These are phyloP conservation scores for Trebouxia sp. DNA, from an alignment of 139 green algal genomes.

Conservation along the genomic window DNA sequence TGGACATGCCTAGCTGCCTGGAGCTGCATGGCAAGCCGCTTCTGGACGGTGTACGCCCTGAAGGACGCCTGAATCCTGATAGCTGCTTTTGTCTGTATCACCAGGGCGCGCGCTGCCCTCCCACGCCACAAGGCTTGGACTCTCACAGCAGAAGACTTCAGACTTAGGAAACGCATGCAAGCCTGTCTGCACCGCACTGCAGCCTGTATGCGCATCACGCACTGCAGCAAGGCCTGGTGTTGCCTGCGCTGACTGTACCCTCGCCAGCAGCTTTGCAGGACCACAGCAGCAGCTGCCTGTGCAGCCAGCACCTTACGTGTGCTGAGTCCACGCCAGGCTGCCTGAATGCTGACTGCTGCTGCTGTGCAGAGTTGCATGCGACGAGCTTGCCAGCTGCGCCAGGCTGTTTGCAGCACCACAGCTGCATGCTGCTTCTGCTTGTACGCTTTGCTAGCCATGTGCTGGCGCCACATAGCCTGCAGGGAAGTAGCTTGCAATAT, in stretches of 20 bases:
- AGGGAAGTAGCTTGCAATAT: not conserved
- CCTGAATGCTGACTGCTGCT: constrained; percentile 24
- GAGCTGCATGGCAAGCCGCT: not conserved
- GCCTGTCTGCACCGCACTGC: not conserved
- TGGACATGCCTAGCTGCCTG: not conserved
- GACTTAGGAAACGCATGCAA: not conserved
- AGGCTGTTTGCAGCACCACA: constrained; percentile 20
- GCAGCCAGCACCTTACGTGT: not conserved
- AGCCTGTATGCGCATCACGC: not conserved
- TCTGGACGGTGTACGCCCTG: not conserved
- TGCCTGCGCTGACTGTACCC: not conserved
- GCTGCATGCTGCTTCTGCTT: constrained; percentile 12
- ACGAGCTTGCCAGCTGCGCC: not conserved
- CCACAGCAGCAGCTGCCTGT: not conserved
- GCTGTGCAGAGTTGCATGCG: not conserved
- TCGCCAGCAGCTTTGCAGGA: not conserved
- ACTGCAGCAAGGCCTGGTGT: not conserved
- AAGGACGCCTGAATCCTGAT: constrained; percentile 2
- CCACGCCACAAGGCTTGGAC: not conserved
- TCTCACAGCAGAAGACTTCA: not conserved
- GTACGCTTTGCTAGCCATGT: not conserved
- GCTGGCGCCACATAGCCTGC: not conserved
- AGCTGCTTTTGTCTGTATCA: not conserved
- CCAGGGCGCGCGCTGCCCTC: not conserved
- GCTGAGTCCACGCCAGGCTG: not conserved